Base-by-base conservation (phyloP, 345 rosid species). In the Rhodamnia rubescens region DNA sequence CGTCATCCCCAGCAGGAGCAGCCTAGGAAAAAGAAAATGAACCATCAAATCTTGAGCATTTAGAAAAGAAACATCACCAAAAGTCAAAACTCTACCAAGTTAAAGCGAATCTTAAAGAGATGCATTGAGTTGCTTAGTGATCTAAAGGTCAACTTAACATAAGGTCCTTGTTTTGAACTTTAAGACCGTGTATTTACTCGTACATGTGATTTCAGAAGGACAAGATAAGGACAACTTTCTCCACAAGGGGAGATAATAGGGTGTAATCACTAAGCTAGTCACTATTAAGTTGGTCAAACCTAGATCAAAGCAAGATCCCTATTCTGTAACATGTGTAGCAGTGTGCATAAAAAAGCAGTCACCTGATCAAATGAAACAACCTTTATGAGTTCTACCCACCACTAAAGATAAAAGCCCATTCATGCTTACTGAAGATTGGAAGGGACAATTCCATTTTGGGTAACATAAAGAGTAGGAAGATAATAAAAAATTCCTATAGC, bases 1-100 rank as follows among this genome's bases (percentile, higher is more conserved):
- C 98, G 21, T 94, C 99, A 4, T 90, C 98, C 12, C 87, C 95
- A 51, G 91, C 93, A n/a, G 92, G 87, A 86, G 93, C 94, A 89
- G 88, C 91, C 89, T 87, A 82, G 57, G 22, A 52, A 53, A 47
- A 59, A 32, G 26, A 59, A 84, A 57, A 85, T 36, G 64, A 27
- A 12, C 52, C 13, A 61, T 8, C 83, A 83, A 36, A 81, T 55
- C 42, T 51, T 15, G 11, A 83, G 55, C 15, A 42, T 50, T 24
- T 8, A 12, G 26, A 16, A 42, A 29, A 83, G 36, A 59, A 64
- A 61, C 4, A 2, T 83, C 51, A 69, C 24, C 47, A 69, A 32
- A 69, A 36, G 78, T 29, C 6, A 0, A 36, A 69, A 18, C 47
- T 69, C 78, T 36, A 69, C 78, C 24, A 1, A 69, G 78, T 69